Percentiles rank a stretch among this genome's conserved stretches.
These are phyloP conservation scores for Mortierella sp. DNA, from an alignment of 371 early-diverging fungal genomes.

Conservation along the genomic window DNA sequence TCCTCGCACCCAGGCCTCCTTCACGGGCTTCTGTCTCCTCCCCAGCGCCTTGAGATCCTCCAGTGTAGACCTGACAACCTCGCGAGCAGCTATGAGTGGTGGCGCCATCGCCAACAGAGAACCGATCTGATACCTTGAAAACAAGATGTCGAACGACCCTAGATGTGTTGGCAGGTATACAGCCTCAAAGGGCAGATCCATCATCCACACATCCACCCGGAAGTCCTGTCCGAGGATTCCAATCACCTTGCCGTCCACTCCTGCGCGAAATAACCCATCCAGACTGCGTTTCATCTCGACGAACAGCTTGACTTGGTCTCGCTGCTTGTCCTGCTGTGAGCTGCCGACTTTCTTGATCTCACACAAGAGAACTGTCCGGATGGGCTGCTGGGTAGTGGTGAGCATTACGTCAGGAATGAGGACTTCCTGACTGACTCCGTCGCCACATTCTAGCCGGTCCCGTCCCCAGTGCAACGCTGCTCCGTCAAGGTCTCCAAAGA, in stretches of 20 bases:
- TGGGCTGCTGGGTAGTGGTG: not conserved
- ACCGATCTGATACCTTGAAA: slow-evolving; percentile 11
- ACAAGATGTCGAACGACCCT: slow-evolving; percentile 13
- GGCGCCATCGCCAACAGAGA: not conserved
- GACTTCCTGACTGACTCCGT: not conserved
- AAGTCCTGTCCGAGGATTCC: slow-evolving; percentile 8
- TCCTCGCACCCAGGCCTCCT: slow-evolving; percentile 11
- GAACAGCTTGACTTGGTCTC: slow-evolving; percentile 9
- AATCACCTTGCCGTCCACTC: slow-evolving; percentile 18
- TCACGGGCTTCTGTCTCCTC: not conserved
- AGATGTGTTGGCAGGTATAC: slow-evolving; percentile 14
- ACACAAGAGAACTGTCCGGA: not conserved
- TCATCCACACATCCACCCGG: slow-evolving; percentile 18
- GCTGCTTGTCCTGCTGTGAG: not conserved
- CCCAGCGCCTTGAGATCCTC: not conserved
- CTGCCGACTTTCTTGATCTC: slow-evolving; percentile 15
- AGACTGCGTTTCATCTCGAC: slow-evolving; percentile 13
- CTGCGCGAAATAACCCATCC: not conserved
- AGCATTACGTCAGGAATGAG: slow-evolving; percentile 10
- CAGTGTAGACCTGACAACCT: slow-evolving; percentile 2
- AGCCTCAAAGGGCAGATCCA: slow-evolving; percentile 8
- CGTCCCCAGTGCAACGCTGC: not conserved
- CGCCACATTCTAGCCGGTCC: not conserved
- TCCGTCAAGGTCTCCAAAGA: slow-evolving; percentile 10
- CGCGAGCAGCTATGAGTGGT: slow-evolving; percentile 13